Evolutionary conservation across 805 yeast genomes (phyloP).

Genomic region (Lachancea sp.): DNA sequence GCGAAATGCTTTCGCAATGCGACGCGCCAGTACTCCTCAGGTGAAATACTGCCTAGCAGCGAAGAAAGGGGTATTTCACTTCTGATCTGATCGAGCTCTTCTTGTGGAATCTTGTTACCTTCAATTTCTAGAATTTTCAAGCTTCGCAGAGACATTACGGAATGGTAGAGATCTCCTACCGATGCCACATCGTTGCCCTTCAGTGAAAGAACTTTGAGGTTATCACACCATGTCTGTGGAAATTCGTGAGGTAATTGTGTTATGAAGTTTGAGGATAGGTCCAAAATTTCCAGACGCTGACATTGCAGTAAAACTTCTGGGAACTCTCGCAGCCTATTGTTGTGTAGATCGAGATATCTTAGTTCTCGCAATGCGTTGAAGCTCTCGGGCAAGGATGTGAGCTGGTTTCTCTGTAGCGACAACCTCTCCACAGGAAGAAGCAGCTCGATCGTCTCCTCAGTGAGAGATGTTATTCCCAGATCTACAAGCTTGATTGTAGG

Average conservation of each 20-base stretch:
- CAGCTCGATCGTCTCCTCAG: conserved; percentile 35
- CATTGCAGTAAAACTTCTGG: conserved; percentile 41
- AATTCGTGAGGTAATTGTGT: conserved; percentile 42
- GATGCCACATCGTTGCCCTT: conserved; percentile 48
- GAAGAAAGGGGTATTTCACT: conserved; percentile 32
- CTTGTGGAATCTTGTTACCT: conserved; percentile 49
- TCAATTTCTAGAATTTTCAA: conserved; percentile 55
- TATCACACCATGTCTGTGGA: conserved; percentile 34
- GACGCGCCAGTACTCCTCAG: conserved; percentile 33
- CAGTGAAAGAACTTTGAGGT: conserved; percentile 53
- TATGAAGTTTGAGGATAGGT: conserved; percentile 53
- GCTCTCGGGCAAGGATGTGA: conserved; percentile 42
- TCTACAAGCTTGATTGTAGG: conserved; percentile 36
- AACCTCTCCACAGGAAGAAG: conserved; percentile 42
- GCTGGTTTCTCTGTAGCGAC: conserved; percentile 46
- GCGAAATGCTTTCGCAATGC: conserved; percentile 27
- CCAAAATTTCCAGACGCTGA: conserved; percentile 53
- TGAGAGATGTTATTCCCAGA: conserved; percentile 35
- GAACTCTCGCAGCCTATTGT: conserved; percentile 47
- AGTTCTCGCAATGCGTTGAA: conserved; percentile 41
- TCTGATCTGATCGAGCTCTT: conserved; percentile 42
- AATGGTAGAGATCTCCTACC: conserved; percentile 43
- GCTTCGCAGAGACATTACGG: conserved; percentile 44
- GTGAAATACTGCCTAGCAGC: conserved; percentile 36
- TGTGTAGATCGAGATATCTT: conserved; percentile 59